Base-by-base conservation (phyloP, 768 basidiomycete species). In the Auriscalpium microsporum region DNA sequence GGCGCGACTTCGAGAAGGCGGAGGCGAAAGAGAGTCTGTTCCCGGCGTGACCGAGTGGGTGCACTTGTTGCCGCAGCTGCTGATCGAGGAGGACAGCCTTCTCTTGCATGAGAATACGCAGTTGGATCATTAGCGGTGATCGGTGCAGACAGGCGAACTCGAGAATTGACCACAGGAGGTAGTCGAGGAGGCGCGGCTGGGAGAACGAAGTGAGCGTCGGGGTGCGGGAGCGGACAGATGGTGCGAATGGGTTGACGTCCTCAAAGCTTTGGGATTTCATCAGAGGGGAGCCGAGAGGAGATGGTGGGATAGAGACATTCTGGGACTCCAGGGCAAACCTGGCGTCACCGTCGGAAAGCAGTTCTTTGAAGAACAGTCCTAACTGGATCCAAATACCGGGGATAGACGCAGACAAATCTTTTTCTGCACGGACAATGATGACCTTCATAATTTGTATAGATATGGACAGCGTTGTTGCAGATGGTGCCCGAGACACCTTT, bases 401-500 rank as follows among this genome's bases (percentile, higher is more conserved):
- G 10, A 84, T 63, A 36, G 72, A 66, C 0, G 68, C 66, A 3
- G 81, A 80, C 14, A 90, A 70, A 48, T 87, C 86, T 17, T 73
- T 71, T 48, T 79, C 78, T 0, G 79, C 86, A 16, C 84, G 80
- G 48, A 88, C 69, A 14, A 87, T 60, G 59, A 89, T 77, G 34
- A 80, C 69, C 63, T 90, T 90, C 60, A 90, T 68, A 14, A 84
- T 73, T 65, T 89, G 87, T 23, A 90, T 63, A 0, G 80, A 78
- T 1, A 80, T 70, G 49, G 80, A 71, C 10, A 73, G 54, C 14
- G 64, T 67, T 53, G 71, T 67, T 1, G 69, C 64, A 1, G 64
- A 62, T 19, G 34, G 52, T 57, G 54, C 59, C 52, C 44, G 47
- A 17, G 42, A 33, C 42, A 33, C 48, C 59, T 21, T 59, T 54